These are phyloP conservation scores for Mantamonas sphyraenae DNA, from an alignment of 78 protist species.

Conservation along the genomic window DNA sequence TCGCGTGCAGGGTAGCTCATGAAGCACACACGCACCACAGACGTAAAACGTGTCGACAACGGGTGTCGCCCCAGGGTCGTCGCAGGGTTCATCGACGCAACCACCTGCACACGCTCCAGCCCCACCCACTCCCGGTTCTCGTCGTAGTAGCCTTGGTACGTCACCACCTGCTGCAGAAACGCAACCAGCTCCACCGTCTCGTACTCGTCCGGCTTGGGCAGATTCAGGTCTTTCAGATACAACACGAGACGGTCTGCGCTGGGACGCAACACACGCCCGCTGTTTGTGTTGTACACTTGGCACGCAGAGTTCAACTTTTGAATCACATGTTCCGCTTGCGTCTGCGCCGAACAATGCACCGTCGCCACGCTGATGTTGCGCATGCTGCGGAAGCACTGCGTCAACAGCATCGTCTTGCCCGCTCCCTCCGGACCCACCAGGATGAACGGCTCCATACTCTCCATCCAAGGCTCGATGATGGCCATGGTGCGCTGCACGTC, in stretches of 20 bases:
- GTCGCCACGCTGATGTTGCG: slow-evolving; percentile 22
- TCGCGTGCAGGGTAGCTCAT: background rate
- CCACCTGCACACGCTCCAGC: slow-evolving; percentile 53
- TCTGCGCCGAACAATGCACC: slow-evolving; percentile 69
- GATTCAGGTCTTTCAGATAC: slow-evolving; percentile 66
- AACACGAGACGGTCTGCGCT: slow-evolving; percentile 52
- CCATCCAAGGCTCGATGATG: slow-evolving; percentile 38
- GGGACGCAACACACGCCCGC: slow-evolving; percentile 71
- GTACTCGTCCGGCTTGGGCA: slow-evolving; percentile 82
- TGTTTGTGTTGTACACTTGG: background rate
- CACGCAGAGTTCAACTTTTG: slow-evolving; percentile 53
- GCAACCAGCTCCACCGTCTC: slow-evolving; percentile 58
- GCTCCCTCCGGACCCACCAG: slow-evolving; percentile 64
- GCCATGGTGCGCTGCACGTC: slow-evolving; percentile 28
- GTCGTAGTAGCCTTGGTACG: slow-evolving; percentile 77
- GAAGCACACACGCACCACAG: slow-evolving; percentile 23
- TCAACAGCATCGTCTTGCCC: slow-evolving; percentile 62
- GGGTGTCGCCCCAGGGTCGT: slow-evolving; percentile 60
- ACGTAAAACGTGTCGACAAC: slow-evolving; percentile 62
- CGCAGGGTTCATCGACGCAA: slow-evolving; percentile 61
- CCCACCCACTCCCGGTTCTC: slow-evolving; percentile 57
- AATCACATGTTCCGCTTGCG: slow-evolving; percentile 45
- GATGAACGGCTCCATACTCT: slow-evolving; percentile 1
- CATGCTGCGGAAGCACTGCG: slow-evolving; percentile 5
- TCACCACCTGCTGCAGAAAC: slow-evolving; percentile 74